These are phyloP conservation scores for Dissophora globulifera DNA, from an alignment of 192 early-diverging fungal genomes.

Conservation along the genomic window DNA sequence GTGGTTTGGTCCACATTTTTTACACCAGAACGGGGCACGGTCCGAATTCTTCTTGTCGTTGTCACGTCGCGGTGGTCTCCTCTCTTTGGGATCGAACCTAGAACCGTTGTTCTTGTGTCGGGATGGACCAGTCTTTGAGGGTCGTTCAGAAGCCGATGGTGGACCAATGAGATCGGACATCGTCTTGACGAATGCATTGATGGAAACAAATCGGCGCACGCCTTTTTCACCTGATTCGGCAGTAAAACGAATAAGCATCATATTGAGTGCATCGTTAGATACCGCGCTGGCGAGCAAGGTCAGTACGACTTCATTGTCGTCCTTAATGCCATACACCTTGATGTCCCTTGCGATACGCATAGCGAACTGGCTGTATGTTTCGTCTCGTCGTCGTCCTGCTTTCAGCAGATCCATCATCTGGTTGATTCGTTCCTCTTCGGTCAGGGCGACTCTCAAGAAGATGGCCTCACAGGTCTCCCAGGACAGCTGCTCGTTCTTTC, in stretches of 20 bases:
- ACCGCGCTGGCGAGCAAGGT: not conserved
- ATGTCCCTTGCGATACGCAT: not conserved
- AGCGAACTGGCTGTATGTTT: not conserved
- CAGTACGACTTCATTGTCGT: not conserved
- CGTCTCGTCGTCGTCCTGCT: not conserved
- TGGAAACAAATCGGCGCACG: not conserved
- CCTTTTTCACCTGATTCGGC: not conserved
- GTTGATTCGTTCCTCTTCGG: not conserved
- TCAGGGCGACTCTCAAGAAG: not conserved
- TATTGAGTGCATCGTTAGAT: not conserved
- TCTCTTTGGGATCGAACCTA: not conserved
- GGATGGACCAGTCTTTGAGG: not conserved
- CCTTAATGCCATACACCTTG: not conserved
- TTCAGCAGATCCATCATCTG: constrained; percentile 1
- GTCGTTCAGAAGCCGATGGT: not conserved
- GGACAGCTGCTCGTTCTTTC: not conserved
- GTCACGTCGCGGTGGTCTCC: not conserved
- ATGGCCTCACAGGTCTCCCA: not conserved
- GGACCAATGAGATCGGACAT: not conserved
- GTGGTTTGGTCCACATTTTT: not conserved
- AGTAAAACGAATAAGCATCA: not conserved
- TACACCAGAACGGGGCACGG: not conserved
- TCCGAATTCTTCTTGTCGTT: not conserved
- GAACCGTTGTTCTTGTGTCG: not conserved
- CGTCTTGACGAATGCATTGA: not conserved